phyloP scores from a whole-genome alignment of 2,329 filamentous ascomycete species.

The Escovopsis sp. region DNA sequence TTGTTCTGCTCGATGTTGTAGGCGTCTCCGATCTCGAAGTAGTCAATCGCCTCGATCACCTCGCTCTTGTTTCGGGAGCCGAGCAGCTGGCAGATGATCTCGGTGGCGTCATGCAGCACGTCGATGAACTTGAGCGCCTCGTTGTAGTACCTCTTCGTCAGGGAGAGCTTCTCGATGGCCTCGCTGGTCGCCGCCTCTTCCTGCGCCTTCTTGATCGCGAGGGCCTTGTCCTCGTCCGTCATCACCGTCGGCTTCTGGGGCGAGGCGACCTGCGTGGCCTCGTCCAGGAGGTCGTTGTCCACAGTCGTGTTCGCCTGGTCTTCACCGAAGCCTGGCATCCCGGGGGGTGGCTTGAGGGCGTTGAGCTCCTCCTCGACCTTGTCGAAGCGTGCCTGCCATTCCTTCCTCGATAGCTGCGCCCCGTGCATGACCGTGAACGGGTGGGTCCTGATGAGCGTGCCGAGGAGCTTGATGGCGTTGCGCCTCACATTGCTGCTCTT shows the following conservation, averaged over 20 bases:
- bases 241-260: constrained; percentile 50
- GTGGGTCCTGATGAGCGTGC: constrained; percentile 79
- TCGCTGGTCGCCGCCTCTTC: constrained; percentile 83
- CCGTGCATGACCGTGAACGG: constrained; percentile 88
- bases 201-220: constrained; percentile 60
- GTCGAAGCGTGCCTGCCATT: constrained; percentile 73
- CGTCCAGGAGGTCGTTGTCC: constrained; percentile 67
- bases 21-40: constrained; percentile 86
- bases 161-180: constrained; percentile 70
- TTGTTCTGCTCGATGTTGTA: constrained; percentile 94
- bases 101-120: constrained; percentile 69
- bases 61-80: constrained; percentile 96
- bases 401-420: constrained; percentile 66
- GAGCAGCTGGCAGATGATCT: constrained; percentile 69
- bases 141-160: constrained; percentile 82
- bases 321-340: constrained; percentile 44
- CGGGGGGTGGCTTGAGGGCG: constrained; percentile 66
- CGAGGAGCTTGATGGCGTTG: constrained; percentile 87
- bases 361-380: constrained; percentile 71
- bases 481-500: constrained; percentile 95
- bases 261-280: constrained; percentile 68
- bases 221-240: constrained; percentile 65
- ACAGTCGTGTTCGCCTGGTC: constrained; percentile 52
- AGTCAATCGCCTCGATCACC: constrained; percentile 97
- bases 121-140: constrained; percentile 91